phyloP scores from a whole-genome alignment of 2,329 filamentous ascomycete species.

The Alternaria incomplexa region DNA sequence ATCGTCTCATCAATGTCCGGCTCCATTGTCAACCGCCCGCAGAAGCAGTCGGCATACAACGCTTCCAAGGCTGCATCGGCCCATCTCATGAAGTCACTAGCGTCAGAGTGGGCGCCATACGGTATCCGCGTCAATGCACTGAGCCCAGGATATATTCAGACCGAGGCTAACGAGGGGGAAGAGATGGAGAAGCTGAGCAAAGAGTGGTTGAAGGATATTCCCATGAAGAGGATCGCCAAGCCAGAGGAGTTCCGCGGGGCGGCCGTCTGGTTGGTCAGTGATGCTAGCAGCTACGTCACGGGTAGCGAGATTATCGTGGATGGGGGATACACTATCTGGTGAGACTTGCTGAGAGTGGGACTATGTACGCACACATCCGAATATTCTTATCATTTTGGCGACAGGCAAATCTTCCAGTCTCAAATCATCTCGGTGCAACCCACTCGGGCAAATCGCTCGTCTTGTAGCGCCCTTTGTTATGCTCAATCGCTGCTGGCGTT shows the following conservation, averaged over 20 bases:
- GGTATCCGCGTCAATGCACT: slow-evolving; percentile 81
- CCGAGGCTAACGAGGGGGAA: slow-evolving; percentile 64
- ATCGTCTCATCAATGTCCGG: slow-evolving; percentile 72
- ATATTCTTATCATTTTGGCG: neutral
- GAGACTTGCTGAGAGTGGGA: neutral
- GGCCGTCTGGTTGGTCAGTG: slow-evolving; percentile 22
- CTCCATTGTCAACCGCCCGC: slow-evolving; percentile 59
- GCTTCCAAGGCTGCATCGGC: slow-evolving; percentile 64
- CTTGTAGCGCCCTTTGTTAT: neutral
- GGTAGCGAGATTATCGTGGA: slow-evolving; percentile 65
- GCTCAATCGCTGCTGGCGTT: neutral
- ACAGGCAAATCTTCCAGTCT: neutral
- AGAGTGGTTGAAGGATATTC: slow-evolving; percentile 45
- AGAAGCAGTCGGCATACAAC: slow-evolving; percentile 84
- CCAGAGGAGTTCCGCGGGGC: slow-evolving; percentile 49
- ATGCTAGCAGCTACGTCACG: slow-evolving; percentile 68
- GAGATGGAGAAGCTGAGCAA: slow-evolving; percentile 21
- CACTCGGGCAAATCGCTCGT: neutral
- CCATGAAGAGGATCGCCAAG: slow-evolving; percentile 45
- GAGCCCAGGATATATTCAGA: slow-evolving; percentile 87
- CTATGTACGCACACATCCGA: neutral
- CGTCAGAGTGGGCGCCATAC: slow-evolving; percentile 81
- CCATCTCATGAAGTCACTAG: slow-evolving; percentile 78
- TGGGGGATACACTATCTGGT: slow-evolving; percentile 52
- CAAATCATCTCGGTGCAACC: neutral